Evolutionary conservation across 208 protist species (phyloP).

Genomic region (Entamoeba moshkovskii): DNA sequence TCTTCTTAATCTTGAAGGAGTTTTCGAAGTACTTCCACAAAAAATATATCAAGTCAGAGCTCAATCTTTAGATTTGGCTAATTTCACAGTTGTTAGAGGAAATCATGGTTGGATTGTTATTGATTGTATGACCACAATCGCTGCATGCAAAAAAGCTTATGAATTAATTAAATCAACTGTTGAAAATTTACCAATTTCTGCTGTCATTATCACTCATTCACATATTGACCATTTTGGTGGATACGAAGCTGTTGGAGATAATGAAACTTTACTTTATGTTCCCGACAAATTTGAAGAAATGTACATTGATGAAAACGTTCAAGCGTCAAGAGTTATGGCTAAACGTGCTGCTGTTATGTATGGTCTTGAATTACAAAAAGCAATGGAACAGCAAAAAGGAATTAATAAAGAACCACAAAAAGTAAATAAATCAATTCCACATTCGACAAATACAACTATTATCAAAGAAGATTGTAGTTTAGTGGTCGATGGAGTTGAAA

Average conservation of each 20-base stretch:
- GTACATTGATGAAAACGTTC: background rate
- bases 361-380: background rate
- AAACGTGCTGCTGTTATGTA: background rate
- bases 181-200: background rate
- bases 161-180: background rate
- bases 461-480: background rate
- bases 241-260: background rate
- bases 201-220: background rate
- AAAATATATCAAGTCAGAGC: background rate
- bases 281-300: background rate
- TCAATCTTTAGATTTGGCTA: background rate
- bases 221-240: background rate
- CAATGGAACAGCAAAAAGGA: background rate
- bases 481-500: background rate
- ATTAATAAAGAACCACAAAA: background rate
- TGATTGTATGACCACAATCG: background rate
- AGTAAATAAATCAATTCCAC: background rate
- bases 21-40: background rate
- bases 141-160: background rate
- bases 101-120: background rate
- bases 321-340: background rate
- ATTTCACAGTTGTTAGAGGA: background rate
- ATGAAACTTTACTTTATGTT: background rate
- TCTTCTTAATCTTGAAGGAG: background rate
- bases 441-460: background rate